Evolutionary conservation across 345 rosid genomes (phyloP).

Genomic region (Viola odorata): DNA sequence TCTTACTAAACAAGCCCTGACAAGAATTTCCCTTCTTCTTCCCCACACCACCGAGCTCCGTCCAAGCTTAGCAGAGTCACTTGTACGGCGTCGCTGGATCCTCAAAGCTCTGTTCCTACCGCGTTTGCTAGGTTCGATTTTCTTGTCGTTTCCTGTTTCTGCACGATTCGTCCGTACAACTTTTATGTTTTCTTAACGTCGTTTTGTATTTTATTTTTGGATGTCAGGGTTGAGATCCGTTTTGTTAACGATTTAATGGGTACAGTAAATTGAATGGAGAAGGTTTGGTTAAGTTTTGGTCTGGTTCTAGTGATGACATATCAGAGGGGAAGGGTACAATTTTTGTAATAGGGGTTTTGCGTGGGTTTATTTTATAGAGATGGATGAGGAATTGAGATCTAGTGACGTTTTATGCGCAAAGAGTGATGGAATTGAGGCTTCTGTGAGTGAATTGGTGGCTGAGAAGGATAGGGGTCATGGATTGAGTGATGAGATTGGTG

Average conservation of each 20-base stretch:
- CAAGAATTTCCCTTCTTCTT: no score
- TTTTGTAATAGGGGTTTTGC: background rate
- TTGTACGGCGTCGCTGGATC: no score
- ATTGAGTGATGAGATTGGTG: constrained; percentile 17
- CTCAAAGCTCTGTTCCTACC: no score
- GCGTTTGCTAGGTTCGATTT: background rate
- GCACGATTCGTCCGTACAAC: background rate
- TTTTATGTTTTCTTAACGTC: background rate
- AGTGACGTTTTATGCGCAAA: constrained; percentile 11
- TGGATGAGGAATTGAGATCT: constrained; percentile 44
- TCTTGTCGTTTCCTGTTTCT: background rate
- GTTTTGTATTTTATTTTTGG: no score
- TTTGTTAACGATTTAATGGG: no score
- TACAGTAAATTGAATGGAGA: no score
- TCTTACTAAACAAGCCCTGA: no score
- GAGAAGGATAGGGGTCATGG: constrained; percentile 7
- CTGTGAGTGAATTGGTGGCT: constrained; percentile 5
- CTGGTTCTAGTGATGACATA: background rate
- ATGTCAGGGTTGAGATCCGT: no score
- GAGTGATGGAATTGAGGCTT: constrained; percentile 20
- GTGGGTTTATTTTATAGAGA: constrained; percentile 9
- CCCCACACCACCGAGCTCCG: no score
- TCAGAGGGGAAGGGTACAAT: background rate
- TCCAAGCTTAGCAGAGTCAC: no score
- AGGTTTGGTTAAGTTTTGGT: no score